A percentile compares a stretch with the other conserved stretches of the same genome.
These are phyloP conservation scores for Melianthus villosus DNA, from an alignment of 441 rosid species.

Conservation along the genomic window DNA sequence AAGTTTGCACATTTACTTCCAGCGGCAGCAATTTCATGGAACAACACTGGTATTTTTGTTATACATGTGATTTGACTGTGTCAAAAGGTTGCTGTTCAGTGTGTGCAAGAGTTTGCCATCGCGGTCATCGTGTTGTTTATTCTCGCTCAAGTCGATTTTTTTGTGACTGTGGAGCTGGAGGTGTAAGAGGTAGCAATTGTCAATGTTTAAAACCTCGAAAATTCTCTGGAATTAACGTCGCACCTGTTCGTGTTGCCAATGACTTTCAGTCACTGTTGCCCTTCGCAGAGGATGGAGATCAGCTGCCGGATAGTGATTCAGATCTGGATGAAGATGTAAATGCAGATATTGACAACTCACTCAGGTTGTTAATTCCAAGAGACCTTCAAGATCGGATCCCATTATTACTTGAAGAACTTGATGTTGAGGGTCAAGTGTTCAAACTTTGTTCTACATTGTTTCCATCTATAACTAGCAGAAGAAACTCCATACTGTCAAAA, in stretches of 20 bases:
- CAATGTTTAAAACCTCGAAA: slow-evolving; percentile 98
- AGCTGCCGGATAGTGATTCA: slow-evolving; percentile 86
- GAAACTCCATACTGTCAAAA: slow-evolving; percentile 56
- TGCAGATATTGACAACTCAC: slow-evolving; percentile 42
- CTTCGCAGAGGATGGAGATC: slow-evolving; percentile 70
- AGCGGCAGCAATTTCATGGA: slow-evolving; percentile 99
- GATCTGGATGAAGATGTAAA: slow-evolving; percentile 76
- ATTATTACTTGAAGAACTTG: slow-evolving; percentile 62
- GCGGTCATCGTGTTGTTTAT: slow-evolving; percentile 98
- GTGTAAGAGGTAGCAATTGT: slow-evolving; percentile 97
- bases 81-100: slow-evolving; percentile 99
- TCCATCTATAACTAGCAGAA: slow-evolving; percentile 68
- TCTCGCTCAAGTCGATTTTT: slow-evolving; percentile 97
- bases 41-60: slow-evolving; percentile 99
- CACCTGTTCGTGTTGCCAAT: slow-evolving; percentile 38
- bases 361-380: slow-evolving; percentile 53
- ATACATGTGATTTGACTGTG: slow-evolving; percentile 95
- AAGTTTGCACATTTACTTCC: slow-evolving; percentile 97
- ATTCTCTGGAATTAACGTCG: slow-evolving; percentile 52
- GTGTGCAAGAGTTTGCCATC: slow-evolving; percentile 99
- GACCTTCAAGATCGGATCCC: slow-evolving; percentile 60
- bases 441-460: slow-evolving; percentile 63
- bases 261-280: slow-evolving; percentile 72
- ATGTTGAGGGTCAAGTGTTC: slow-evolving; percentile 65
- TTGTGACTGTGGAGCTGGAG: slow-evolving; percentile 99